phyloP scores from a whole-genome alignment of 805 yeast species.

The Starmerella floricola region DNA sequence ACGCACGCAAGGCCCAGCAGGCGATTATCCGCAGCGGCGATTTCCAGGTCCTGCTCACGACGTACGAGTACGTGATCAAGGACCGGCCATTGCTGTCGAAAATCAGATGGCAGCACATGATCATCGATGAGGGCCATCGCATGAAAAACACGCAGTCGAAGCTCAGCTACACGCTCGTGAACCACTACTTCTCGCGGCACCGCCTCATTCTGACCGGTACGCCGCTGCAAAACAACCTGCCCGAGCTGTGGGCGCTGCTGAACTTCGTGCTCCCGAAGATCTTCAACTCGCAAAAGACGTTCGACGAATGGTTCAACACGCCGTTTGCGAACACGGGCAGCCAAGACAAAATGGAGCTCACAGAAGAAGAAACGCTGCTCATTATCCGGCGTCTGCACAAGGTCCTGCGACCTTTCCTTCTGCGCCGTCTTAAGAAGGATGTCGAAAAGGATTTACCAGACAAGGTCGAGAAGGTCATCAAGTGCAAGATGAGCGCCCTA shows the following conservation, averaged over 20 bases:
- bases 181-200: constrained; percentile 71
- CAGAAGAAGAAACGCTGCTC: constrained; percentile 91
- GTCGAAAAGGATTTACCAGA: constrained; percentile 94
- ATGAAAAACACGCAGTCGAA: constrained; percentile 91
- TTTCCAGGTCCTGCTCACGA: constrained; percentile 81
- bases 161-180: constrained; percentile 69
- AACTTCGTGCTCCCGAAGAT: constrained; percentile 92
- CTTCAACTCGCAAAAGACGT: constrained; percentile 90
- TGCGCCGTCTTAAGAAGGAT: constrained; percentile 91
- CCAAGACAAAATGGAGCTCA: constrained; percentile 81
- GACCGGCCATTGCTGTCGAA: constrained; percentile 71
- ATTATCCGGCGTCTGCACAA: constrained; percentile 92
- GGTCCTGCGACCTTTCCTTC: constrained; percentile 83
- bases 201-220: constrained; percentile 93
- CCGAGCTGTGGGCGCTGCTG: constrained; percentile 92
- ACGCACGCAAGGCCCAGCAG: constrained; percentile 67
- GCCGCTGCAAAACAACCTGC: constrained; percentile 86
- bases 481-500: constrained; percentile 81
- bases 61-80: constrained; percentile 87
- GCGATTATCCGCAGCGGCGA: constrained; percentile 59
- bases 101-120: constrained; percentile 91
- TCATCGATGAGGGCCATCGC: constrained; percentile 96
- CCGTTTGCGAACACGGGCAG: constrained; percentile 97
- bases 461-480: constrained; percentile 85
- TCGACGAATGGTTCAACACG: constrained; percentile 97